Evolutionary conservation across 2,329 filamentous ascomycete species (phyloP), one percentile per base, ranked within the genome.

Genomic region (Hymenoscyphus albidus): DNA sequence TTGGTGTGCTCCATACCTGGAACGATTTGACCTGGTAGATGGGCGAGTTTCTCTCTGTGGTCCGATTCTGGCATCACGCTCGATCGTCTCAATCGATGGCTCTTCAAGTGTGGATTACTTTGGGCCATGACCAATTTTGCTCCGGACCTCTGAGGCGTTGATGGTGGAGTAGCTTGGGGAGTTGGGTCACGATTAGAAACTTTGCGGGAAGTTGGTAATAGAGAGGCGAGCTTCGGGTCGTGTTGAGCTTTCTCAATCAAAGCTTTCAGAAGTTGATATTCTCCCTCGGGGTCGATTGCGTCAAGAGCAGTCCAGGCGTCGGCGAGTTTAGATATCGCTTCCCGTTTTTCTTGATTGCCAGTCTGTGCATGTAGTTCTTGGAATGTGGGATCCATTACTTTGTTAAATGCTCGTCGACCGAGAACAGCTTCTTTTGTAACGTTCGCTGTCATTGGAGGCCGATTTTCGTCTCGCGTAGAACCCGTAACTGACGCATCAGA

Each of bases 1-100:
- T 92, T 92, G 69, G 90, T 91, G 77, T 97, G 94, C 77, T 97
- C 93, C 91, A 97, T 94, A 1, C 93, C 94, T 1, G 87, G 84
- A 16, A 70, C 51, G 64, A 83, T 79, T 58, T 85, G 81, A 12
- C 84, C 87, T 1, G 85, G 86, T 69, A 88, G 77, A 70, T 83
- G 82, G 73, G 61, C 60, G 56, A 73, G 59, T 62, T 72, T 74
- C 31, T 79, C 74, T 71, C 79, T 83, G 62, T 68, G 76, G 70
- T 83, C 84, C 59, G 73, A 76, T 58, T 84, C 80, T 39, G 77
- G 75, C 57, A 80, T 77, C 71, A 84, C 80, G 48, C 76, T 77
- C n/a, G 75, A 72, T 62, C 74, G 86, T 18, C 90, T 85, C 44
- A 51, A 18, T 61, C 88, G 85, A 74, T 93, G 90, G 73, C 86